These are phyloP conservation scores for Kodamaea sp. DNA, from an alignment of 1,139 yeast genomes.

Conservation along the genomic window DNA sequence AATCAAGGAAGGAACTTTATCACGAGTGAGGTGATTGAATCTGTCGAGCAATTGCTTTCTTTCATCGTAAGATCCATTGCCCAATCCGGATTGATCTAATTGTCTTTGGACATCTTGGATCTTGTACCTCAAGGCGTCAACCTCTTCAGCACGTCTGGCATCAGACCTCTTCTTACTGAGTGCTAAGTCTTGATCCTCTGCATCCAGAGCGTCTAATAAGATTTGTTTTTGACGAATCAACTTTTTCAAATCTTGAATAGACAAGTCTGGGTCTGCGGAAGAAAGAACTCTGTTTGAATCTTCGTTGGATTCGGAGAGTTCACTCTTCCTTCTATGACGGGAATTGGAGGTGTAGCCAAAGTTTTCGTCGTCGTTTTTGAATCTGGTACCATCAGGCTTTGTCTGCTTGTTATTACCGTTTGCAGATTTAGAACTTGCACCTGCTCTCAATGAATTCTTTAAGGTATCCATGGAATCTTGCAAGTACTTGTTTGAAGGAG, in stretches of 20 bases:
- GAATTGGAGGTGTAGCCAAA: slow-evolving; percentile 67
- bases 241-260: slow-evolving; percentile 58
- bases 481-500: slow-evolving; percentile 72
- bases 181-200: slow-evolving; percentile 56
- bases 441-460: slow-evolving; percentile 45
- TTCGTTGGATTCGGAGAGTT: slow-evolving; percentile 10
- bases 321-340: slow-evolving; percentile 52
- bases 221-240: slow-evolving; percentile 69
- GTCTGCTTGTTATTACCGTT: slow-evolving; percentile 41
- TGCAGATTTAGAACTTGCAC: slow-evolving; percentile 29
- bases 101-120: slow-evolving; percentile 58
- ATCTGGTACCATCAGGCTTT: slow-evolving; percentile 57
- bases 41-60: slow-evolving; percentile 48
- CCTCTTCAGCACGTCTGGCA: slow-evolving; percentile 43
- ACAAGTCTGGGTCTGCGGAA: slow-evolving; percentile 32
- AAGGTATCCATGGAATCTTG: slow-evolving; percentile 47
- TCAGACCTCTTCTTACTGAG: slow-evolving; percentile 21
- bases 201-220: slow-evolving; percentile 69
- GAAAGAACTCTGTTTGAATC: slow-evolving; percentile 19
- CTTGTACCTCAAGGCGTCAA: slow-evolving; percentile 63
- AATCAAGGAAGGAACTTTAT: slow-evolving; percentile 69
- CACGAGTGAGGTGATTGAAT: slow-evolving; percentile 57
- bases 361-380: slow-evolving; percentile 66
- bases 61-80: slow-evolving; percentile 35
- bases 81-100: slow-evolving; percentile 31